Evolutionary conservation across 2,329 filamentous ascomycete genomes (phyloP).

Genomic region (Aureobasidium sp.): DNA sequence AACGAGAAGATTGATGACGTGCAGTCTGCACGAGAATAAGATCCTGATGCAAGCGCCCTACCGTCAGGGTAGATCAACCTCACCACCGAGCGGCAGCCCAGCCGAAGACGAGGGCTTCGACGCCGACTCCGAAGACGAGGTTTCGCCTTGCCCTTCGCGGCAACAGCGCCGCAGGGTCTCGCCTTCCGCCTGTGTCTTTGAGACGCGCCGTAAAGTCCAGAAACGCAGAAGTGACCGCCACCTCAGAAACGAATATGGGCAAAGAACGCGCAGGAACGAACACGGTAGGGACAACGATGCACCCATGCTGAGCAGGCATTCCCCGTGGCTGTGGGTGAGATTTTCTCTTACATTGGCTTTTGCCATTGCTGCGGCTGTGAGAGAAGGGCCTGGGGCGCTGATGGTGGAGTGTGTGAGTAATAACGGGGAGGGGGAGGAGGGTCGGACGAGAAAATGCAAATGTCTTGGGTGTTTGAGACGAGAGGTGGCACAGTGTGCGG

Average conservation of each 20-base stretch:
- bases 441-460: too few relatives aligned
- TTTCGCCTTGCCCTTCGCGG: background rate
- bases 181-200: background rate
- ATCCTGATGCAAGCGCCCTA: background rate
- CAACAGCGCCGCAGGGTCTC: background rate
- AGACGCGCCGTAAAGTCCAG: background rate
- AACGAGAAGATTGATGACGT: constrained; percentile 23
- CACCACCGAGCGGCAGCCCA: too few relatives aligned
- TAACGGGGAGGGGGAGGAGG: background rate
- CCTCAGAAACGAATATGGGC: too few relatives aligned
- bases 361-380: constrained; percentile 40
- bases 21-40: constrained; percentile 8
- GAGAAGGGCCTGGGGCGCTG: constrained; percentile 36
- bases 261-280: too few relatives aligned
- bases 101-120: background rate
- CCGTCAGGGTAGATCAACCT: too few relatives aligned
- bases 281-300: background rate
- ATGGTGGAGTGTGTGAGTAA: background rate
- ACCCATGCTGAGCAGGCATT: constrained; percentile 18
- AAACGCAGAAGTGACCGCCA: background rate
- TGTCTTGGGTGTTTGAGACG: too few relatives aligned
- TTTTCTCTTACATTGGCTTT: constrained; percentile 40
- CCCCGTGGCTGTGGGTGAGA: constrained; percentile 37
- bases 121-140: background rate
- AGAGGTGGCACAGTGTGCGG: too few relatives aligned